Conservation (phyloP, 441 rosid species). For the Viola pubescens region DNA sequence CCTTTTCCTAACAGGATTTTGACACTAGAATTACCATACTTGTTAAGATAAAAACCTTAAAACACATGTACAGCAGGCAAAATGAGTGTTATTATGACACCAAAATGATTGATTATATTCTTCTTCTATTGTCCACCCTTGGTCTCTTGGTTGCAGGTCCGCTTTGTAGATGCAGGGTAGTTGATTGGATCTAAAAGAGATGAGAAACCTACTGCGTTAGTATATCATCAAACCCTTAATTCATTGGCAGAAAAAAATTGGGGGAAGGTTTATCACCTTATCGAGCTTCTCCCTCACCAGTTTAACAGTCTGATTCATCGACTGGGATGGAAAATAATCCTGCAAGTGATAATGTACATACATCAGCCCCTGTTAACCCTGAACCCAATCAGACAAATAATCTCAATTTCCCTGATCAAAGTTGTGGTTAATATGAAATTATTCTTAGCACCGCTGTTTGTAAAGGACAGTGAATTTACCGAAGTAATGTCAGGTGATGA, state of each 20-base stretch:
- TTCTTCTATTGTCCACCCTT: slow-evolving; percentile 46
- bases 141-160: slow-evolving; percentile 42
- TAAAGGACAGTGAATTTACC: neutral
- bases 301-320: slow-evolving; percentile 69
- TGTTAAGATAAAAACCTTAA: neutral
- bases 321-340: slow-evolving; percentile 64
- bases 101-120: slow-evolving; percentile 33
- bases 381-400: neutral
- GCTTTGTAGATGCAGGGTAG: slow-evolving; percentile 33
- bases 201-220: neutral
- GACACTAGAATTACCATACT: too few species aligned
- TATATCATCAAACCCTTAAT: neutral
- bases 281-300: slow-evolving; percentile 68
- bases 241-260: neutral
- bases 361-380: neutral
- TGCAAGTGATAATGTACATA: slow-evolving; percentile 20
- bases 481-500: neutral
- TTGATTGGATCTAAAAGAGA: slow-evolving; percentile 41
- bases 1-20: too few species aligned
- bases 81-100: too few species aligned
- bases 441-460: neutral
- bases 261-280: slow-evolving; percentile 40
- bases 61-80: neutral
- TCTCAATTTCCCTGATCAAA: neutral
- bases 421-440: neutral